These are phyloP conservation scores for Alternaria sp. DNA, from an alignment of 2,329 filamentous ascomycete species.

Conservation along the genomic window DNA sequence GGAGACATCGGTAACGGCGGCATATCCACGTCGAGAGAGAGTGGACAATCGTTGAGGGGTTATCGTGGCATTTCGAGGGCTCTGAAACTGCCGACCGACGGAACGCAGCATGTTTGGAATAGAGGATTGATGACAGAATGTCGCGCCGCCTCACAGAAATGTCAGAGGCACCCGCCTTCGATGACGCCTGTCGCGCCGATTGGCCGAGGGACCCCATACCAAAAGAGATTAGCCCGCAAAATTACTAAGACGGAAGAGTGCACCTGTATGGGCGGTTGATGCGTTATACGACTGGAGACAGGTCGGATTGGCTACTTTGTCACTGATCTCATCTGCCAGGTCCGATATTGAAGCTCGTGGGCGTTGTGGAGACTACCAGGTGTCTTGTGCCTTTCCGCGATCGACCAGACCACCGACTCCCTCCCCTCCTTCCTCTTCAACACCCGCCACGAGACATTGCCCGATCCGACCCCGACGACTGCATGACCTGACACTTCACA, in stretches of 20 bases:
- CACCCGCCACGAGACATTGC: slow-evolving; percentile 23
- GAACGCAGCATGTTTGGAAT: slow-evolving; percentile 48
- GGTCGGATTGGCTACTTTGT: slow-evolving; percentile 10
- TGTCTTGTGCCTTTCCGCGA: slow-evolving; percentile 20
- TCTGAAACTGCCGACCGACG: slow-evolving; percentile 41
- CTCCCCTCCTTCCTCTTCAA: slow-evolving; percentile 24
- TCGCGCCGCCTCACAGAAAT: slow-evolving; percentile 21
- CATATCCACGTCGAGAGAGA: slow-evolving; percentile 50
- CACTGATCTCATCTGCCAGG: slow-evolving; percentile 4
- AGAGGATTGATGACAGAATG: slow-evolving; percentile 5
- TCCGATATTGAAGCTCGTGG: slow-evolving; percentile 17
- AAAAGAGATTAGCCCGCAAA: slow-evolving; percentile 28
- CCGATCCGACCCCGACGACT: slow-evolving; percentile 10
- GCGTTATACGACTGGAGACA: slow-evolving; percentile 8
- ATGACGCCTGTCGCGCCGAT: slow-evolving; percentile 32
- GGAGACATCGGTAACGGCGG: slow-evolving; percentile 78
- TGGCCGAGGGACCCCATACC: slow-evolving; percentile 24
- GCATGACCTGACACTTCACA: slow-evolving; percentile 14
- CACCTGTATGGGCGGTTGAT: slow-evolving; percentile 16
- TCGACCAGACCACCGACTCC: slow-evolving; percentile 23
- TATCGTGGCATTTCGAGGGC: slow-evolving; percentile 19
- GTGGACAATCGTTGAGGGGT: slow-evolving; percentile 20
- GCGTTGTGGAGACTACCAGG: slow-evolving; percentile 20
- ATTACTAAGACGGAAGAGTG: slow-evolving; percentile 25
- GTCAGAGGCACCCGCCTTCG: slow-evolving; percentile 17